Percentiles rank a stretch among this genome's conserved stretches.
Conservation (phyloP, 345 rosid species). For the Hevea brasiliensis region DNA sequence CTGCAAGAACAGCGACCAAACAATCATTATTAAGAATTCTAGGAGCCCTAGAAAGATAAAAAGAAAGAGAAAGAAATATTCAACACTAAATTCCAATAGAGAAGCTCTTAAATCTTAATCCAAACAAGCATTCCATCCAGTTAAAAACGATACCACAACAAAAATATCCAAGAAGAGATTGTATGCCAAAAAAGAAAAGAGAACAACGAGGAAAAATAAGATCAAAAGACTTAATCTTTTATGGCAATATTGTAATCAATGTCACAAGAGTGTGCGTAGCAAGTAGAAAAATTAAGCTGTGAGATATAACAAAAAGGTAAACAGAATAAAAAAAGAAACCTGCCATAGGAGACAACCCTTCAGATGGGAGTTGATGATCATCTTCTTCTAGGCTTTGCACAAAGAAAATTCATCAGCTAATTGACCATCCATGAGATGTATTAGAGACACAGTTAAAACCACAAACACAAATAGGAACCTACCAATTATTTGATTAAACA, state of each 20-base stretch:
- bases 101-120: not conserved
- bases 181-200: not conserved
- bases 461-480: not conserved
- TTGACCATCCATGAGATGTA: constrained; percentile 16
- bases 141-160: not conserved
- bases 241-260: not conserved
- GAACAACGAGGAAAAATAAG: not conserved
- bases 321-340: constrained; percentile 38
- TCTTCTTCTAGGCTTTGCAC: constrained; percentile 64
- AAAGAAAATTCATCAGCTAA: constrained; percentile 39
- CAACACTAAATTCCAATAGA: not conserved
- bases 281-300: not conserved
- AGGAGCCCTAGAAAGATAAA: not conserved
- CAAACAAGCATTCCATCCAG: not conserved
- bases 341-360: constrained; percentile 58
- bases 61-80: not conserved
- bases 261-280: not conserved
- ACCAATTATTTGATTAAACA: no score
- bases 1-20: constrained; percentile 33
- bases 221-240: no score
- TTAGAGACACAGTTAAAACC: not conserved
- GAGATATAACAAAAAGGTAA: not conserved
- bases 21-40: constrained; percentile 5
- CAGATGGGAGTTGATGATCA: constrained; percentile 46
- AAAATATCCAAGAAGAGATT: not conserved